A percentile compares a stretch with the other conserved stretches of the same genome.
Evolutionary conservation across 805 yeast genomes (phyloP).

Genomic region (Lachancea nothofagi): DNA sequence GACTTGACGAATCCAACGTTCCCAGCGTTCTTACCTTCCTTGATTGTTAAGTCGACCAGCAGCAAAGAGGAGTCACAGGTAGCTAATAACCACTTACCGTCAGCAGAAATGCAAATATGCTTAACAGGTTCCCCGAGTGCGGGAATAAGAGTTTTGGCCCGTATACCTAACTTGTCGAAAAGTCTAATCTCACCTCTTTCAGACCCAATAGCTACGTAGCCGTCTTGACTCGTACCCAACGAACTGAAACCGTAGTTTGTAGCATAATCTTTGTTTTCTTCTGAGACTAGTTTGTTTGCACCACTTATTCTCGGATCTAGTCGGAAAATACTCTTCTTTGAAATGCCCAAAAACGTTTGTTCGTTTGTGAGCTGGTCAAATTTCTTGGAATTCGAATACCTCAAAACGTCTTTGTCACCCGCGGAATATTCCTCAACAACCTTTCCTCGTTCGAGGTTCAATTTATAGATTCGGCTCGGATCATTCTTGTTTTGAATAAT

Average conservation of each 20-base stretch:
- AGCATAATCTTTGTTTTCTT: constrained; percentile 48
- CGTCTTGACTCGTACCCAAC: constrained; percentile 65
- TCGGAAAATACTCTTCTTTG: constrained; percentile 59
- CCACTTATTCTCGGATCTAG: constrained; percentile 69
- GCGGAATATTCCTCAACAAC: constrained; percentile 84
- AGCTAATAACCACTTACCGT: constrained; percentile 77
- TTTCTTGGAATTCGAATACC: constrained; percentile 66
- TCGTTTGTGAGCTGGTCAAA: constrained; percentile 71
- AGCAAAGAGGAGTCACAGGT: constrained; percentile 71
- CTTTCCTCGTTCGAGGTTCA: constrained; percentile 77
- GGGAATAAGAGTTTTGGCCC: constrained; percentile 75
- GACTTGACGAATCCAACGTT: constrained; percentile 57
- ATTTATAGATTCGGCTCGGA: constrained; percentile 47
- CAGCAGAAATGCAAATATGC: constrained; percentile 66
- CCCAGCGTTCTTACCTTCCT: constrained; percentile 56
- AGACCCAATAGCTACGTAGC: constrained; percentile 73
- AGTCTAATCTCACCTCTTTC: constrained; percentile 69
- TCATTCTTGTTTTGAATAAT: constrained; percentile 53
- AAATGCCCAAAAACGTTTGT: constrained; percentile 66
- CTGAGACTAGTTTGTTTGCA: constrained; percentile 54
- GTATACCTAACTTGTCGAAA: constrained; percentile 64
- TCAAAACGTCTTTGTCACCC: constrained; percentile 43
- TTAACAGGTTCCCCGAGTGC: constrained; percentile 72
- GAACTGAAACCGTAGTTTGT: constrained; percentile 53
- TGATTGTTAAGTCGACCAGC: constrained; percentile 60